Evolutionary conservation across 345 rosid species (phyloP).

Genomic region (Orychophragmus violaceus): DNA sequence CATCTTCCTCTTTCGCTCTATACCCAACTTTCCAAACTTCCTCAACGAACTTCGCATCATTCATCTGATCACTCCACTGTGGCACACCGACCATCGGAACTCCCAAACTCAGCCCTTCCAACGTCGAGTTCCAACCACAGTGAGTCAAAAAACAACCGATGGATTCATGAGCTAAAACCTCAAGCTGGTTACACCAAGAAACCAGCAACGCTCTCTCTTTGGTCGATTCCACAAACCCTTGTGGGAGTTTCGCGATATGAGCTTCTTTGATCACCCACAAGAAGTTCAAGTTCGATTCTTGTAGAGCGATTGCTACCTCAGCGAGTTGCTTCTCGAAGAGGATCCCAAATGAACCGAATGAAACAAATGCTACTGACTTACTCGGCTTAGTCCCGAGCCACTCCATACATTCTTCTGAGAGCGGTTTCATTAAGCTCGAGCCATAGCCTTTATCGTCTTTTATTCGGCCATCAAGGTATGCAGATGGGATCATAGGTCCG

Average conservation of each 20-base stretch:
- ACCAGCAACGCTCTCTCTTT: constrained; percentile 42
- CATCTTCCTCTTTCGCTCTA: constrained; percentile 47
- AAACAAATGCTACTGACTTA: constrained; percentile 46
- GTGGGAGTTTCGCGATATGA: constrained; percentile 40
- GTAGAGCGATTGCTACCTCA: constrained; percentile 45
- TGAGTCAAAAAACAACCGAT: constrained; percentile 64
- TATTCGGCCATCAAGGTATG: constrained; percentile 44
- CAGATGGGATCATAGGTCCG: constrained; percentile 72
- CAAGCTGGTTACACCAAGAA: constrained; percentile 67
- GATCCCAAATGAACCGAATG: constrained; percentile 72
- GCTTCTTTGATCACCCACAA: constrained; percentile 65
- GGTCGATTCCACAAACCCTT: constrained; percentile 41
- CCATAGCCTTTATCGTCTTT: constrained; percentile 56
- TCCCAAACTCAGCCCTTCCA: constrained; percentile 64
- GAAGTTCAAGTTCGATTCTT: constrained; percentile 45
- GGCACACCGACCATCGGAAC: constrained; percentile 69
- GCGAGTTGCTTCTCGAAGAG: constrained; percentile 38
- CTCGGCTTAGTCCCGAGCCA: constrained; percentile 54
- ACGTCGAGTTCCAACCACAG: constrained; percentile 72
- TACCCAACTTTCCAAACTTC: constrained; percentile 62
- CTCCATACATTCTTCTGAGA: constrained; percentile 46
- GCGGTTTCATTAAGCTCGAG: constrained; percentile 60
- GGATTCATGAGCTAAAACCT: constrained; percentile 46
- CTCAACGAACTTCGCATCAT: constrained; percentile 57
- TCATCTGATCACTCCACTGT: constrained; percentile 59